phyloP scores from a whole-genome alignment of 2,329 filamentous ascomycete genomes.

The Aureobasidium zeae region DNA sequence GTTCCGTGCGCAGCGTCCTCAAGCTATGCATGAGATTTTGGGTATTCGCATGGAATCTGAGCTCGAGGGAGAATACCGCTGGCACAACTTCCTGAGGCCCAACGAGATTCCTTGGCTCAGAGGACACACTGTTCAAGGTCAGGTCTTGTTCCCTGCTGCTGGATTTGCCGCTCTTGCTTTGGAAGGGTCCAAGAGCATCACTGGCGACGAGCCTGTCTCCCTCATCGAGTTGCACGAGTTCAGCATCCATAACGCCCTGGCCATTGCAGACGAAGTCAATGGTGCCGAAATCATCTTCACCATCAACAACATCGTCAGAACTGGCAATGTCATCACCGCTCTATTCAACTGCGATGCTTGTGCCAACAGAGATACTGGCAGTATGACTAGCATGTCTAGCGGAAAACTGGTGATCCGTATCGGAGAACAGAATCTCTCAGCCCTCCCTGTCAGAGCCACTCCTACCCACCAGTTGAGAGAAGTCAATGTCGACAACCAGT shows the following conservation, averaged over 20 bases:
- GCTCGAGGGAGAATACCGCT: constrained; percentile 11
- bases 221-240: constrained; percentile 21
- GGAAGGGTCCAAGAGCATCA: constrained; percentile 15
- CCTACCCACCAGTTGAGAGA: neutral
- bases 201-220: constrained; percentile 9
- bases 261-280: constrained; percentile 18
- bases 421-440: constrained; percentile 25
- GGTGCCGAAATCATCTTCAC: constrained; percentile 17
- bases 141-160: constrained; percentile 19
- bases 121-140: constrained; percentile 17
- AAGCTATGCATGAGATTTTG: constrained; percentile 16
- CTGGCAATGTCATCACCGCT: neutral
- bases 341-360: neutral
- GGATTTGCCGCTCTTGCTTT: constrained; percentile 18
- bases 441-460: constrained; percentile 5
- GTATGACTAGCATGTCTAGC: constrained; percentile 23
- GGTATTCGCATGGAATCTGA: constrained; percentile 13
- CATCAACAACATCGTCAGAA: neutral
- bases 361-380: neutral
- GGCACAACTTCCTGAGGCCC: constrained; percentile 17
- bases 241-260: constrained; percentile 19
- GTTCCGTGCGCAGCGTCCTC: neutral
- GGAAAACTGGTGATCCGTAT: constrained; percentile 8
- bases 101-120: constrained; percentile 17
- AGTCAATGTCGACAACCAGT: constrained; percentile 18